Base-by-base conservation (phyloP, 306 rosid species). In the Oemleria cerasiformis region DNA sequence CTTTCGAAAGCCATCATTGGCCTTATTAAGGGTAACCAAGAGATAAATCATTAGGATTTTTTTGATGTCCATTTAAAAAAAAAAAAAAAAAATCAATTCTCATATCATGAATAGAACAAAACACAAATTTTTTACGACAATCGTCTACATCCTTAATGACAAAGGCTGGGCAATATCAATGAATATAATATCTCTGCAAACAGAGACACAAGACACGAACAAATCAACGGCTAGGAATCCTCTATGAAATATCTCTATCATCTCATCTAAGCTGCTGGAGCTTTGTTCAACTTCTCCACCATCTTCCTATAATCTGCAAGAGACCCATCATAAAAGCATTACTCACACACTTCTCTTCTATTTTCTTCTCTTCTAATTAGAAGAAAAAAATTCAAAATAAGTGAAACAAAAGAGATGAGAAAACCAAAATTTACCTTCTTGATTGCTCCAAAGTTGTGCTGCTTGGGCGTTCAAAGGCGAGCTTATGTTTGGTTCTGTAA, bases 391-490 rank as follows among this genome's bases (percentile, higher is more conserved):
- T n/a, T 50, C 36, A 63, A 36, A 40, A 15, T 9, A 6, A 14
- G 12, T 54, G n/a, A 70, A 15, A 21, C 42, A 62, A 76, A 9
- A 61, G 65, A 5, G 54, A 63, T 48, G 44, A 4, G 0, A 49
- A 6, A 30, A 20, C 20, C 44, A 3, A 16, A n/a, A 2, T 65
- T 74, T 78, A 91, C 97, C 99, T 87, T 92, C 88, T 86, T 95
- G 99, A 77, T 91, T 89, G 78, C 80, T 79, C 99, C 97, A 95
- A 50, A 95, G 84, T 73, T 89, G 93, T 14, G 99, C 99, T 55
- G 99, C 99, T 81, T 89, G 97, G 48, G 86, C 79, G 78, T 95
- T 95, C 51, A 95, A 84, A 9, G 99, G 99, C n/a, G 96, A 91
- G 73, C 91, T 90, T 57, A 78, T 90, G 78, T 88, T 92, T 57